Base-by-base conservation (phyloP, 306 rosid genomes). In the Prunus davidiana region DNA sequence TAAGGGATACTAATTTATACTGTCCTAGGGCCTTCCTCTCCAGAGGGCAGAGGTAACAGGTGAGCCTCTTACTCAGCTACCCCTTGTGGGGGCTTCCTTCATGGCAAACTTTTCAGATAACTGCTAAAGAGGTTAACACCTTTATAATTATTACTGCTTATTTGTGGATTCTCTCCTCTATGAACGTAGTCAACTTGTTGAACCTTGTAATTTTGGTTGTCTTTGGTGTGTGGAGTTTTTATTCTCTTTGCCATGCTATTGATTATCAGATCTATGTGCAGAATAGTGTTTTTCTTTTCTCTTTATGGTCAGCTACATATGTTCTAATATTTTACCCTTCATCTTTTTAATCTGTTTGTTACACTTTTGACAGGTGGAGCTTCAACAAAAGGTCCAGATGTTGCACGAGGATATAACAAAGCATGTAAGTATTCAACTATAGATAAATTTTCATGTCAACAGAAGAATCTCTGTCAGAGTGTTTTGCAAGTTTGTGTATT, bases 361-460 rank as follows among this genome's bases (percentile, higher is more conserved):
- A 22, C 56, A 47, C 69, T 67, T 81, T 82, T 66, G 71, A 63
- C 49, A 93, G 97, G 97, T 76, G 80, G 98, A 91, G 84, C 82
- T 91, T 71, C 96, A 93, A 85, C 82, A 81, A 67, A 91, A 52
- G 87, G 96, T 84, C 19, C 81, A 82, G 67, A 72, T 81, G 61
- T 74, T 93, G 96, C 98, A 93, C 19, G 88, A 83, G 88, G 93
- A 90, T 88, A 80, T 90, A 54, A 91, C 91, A 34, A 91, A 87
- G 73, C 93, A 93, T 83, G 97, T 93, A 86, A 13, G 93, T 88
- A 50, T 74, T 58, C 16, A 74, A 72, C 72, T 64, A 58, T 24
- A 2, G 8, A 32, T 18, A 38, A 64, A 3, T 34, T 64, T 64
- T 6, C 50, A 19, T 19, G 49, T 63, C 38, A 63, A 63, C 25